phyloP scores from a whole-genome alignment of 2,329 filamentous ascomycete species.

The Xylaria sp. region DNA sequence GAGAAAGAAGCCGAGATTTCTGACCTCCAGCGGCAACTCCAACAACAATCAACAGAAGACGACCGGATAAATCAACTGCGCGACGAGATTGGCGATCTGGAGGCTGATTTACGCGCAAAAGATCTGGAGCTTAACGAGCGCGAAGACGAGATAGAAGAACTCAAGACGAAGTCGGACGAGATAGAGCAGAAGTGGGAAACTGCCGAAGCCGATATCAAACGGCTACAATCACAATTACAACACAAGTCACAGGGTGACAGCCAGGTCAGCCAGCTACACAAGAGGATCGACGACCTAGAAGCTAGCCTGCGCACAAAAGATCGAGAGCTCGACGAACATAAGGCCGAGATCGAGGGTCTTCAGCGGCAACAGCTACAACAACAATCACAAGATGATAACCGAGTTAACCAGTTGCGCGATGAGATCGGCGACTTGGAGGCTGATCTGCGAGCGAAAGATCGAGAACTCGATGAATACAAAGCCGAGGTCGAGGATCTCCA shows the following conservation, averaged over 20 bases:
- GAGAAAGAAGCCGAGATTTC: conserved; percentile 71
- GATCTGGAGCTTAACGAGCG: conserved; percentile 67
- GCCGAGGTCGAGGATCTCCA: conserved; percentile 63
- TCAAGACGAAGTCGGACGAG: conserved; percentile 61
- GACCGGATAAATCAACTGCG: conserved; percentile 74
- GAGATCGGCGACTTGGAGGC: conserved; percentile 72
- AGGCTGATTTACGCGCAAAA: conserved; percentile 67
- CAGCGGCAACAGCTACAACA: conserved; percentile 52
- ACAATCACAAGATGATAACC: conserved; percentile 67
- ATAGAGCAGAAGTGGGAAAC: conserved; percentile 7
- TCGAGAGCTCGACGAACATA: conserved; percentile 61
- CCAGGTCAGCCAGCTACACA: conserved; percentile 74
- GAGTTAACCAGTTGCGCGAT: conserved; percentile 75
- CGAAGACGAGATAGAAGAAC: conserved; percentile 62
- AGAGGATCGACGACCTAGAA: conserved; percentile 74
- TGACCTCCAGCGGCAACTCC: conserved; percentile 68
- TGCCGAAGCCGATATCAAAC: conserved; percentile 55
- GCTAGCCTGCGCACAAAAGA: conserved; percentile 67
- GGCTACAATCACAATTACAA: conserved; percentile 56
- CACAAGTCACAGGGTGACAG: not conserved
- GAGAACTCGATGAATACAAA: conserved; percentile 66
- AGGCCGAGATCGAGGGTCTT: conserved; percentile 68
- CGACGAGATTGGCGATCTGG: conserved; percentile 74
- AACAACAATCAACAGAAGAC: conserved; percentile 65
- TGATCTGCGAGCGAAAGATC: conserved; percentile 66